These are phyloP conservation scores for Aspergillus brasiliensis DNA, from an alignment of 2,329 filamentous ascomycete genomes.

Conservation along the genomic window DNA sequence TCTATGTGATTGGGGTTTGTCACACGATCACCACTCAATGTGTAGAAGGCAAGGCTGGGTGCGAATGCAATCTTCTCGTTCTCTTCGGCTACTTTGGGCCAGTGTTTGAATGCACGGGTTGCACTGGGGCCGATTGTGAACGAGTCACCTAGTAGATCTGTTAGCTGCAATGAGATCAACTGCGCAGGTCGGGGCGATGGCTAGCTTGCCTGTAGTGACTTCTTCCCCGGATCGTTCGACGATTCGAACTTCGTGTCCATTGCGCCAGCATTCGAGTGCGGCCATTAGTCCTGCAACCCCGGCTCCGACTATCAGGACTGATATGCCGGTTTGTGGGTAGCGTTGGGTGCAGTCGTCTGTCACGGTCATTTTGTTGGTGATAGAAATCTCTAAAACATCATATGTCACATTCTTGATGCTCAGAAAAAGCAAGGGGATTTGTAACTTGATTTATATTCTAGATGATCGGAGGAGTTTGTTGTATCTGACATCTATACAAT, in stretches of 20 bases:
- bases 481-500: not conserved
- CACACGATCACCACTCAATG: conserved; percentile 6
- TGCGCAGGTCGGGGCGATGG: too few species aligned
- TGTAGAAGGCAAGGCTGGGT: conserved; percentile 13
- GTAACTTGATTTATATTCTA: not conserved
- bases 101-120: conserved; percentile 14
- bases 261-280: conserved; percentile 31
- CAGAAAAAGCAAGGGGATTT: not conserved
- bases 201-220: conserved; percentile 5
- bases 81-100: conserved; percentile 16
- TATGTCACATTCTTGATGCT: not conserved
- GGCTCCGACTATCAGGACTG: conserved; percentile 29
- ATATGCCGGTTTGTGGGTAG: conserved; percentile 20
- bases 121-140: conserved; percentile 17
- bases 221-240: conserved; percentile 22
- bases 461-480: not conserved
- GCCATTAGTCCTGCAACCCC: conserved; percentile 31
- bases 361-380: not conserved
- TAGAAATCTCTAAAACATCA: not conserved
- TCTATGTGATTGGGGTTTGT: conserved; percentile 14
- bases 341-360: conserved; percentile 9
- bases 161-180: not conserved
- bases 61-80: conserved; percentile 10
- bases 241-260: conserved; percentile 29
- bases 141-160: conserved; percentile 3